A percentile compares a stretch with the other conserved stretches of the same genome.
Evolutionary conservation across 176 grass and related monocot species (phyloP).

Genomic region (Hyparrhenia diplandra): DNA sequence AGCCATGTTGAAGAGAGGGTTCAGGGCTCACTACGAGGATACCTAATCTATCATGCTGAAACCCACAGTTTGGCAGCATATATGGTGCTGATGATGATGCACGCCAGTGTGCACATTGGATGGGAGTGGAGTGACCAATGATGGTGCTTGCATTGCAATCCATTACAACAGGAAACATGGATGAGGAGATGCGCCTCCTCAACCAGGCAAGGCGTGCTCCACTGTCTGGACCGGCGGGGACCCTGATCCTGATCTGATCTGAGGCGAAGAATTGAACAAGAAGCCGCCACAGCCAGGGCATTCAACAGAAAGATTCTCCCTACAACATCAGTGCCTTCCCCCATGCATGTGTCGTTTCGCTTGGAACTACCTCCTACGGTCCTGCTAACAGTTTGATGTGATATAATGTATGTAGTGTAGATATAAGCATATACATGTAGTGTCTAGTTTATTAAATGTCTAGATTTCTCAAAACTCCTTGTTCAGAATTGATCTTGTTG

Average conservation of each 20-base stretch:
- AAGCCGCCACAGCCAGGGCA: neutral
- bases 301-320: conserved; percentile 20
- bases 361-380: neutral
- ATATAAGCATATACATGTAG: neutral
- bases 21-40: neutral
- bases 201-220: conserved; percentile 37
- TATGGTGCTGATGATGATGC: neutral
- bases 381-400: neutral
- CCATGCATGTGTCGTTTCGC: conserved; percentile 6
- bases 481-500: neutral
- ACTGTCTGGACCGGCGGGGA: neutral
- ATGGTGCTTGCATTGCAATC: conserved; percentile 18
- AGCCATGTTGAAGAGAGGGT: neutral
- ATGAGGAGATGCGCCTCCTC: conserved; percentile 18
- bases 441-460: neutral
- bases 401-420: neutral
- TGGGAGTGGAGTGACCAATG: conserved; percentile 4
- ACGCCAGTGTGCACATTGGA: neutral
- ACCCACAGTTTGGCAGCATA: neutral
- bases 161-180: conserved; percentile 9
- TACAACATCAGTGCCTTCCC: conserved; percentile 3
- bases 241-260: neutral
- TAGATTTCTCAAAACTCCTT: neutral
- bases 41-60: neutral
- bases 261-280: neutral